Evolutionary conservation across 2,329 filamentous ascomycete species (phyloP).

Genomic region (Thermoascus crustaceus): DNA sequence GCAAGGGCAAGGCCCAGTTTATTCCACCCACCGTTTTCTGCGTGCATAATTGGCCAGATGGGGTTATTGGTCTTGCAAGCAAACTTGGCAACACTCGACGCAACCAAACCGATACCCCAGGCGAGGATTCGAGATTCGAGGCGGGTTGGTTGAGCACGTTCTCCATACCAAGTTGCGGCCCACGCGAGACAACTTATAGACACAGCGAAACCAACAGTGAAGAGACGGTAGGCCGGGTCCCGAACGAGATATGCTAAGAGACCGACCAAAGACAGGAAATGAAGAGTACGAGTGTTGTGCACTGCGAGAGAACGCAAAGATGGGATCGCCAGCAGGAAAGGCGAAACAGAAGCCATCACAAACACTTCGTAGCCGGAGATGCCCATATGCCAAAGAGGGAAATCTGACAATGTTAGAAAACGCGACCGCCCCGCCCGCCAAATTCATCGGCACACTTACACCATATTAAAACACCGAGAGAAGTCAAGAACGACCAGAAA

Average conservation of each 20-base stretch:
- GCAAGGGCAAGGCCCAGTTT: slow-evolving; percentile 70
- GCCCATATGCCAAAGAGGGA: slow-evolving; percentile 98
- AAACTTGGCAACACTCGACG: slow-evolving; percentile 85
- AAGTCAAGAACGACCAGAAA: slow-evolving; percentile 93
- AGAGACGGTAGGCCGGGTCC: slow-evolving; percentile 66
- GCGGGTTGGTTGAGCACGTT: slow-evolving; percentile 62
- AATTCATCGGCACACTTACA: slow-evolving; percentile 51
- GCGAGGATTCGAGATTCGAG: slow-evolving; percentile 77
- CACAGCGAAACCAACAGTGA: slow-evolving; percentile 72
- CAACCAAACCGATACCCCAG: slow-evolving; percentile 71
- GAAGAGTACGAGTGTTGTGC: slow-evolving; percentile 60
- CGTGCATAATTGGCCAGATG: slow-evolving; percentile 90
- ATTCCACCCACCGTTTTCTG: slow-evolving; percentile 86
- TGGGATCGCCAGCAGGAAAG: slow-evolving; percentile 65
- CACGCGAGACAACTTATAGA: slow-evolving; percentile 74
- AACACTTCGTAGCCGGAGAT: slow-evolving; percentile 92
- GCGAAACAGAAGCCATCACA: slow-evolving; percentile 76
- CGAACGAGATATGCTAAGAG: slow-evolving; percentile 71
- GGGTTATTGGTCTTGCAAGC: slow-evolving; percentile 93
- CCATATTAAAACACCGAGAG: slow-evolving; percentile 83
- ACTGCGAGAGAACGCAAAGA: slow-evolving; percentile 60
- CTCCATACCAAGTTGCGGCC: slow-evolving; percentile 72
- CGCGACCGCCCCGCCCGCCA: background rate
- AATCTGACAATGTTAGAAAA: slow-evolving; percentile 50
- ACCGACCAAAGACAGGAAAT: slow-evolving; percentile 70